phyloP scores from a whole-genome alignment of 1,284 basidiomycete species.

The Stereum hirsutum region DNA sequence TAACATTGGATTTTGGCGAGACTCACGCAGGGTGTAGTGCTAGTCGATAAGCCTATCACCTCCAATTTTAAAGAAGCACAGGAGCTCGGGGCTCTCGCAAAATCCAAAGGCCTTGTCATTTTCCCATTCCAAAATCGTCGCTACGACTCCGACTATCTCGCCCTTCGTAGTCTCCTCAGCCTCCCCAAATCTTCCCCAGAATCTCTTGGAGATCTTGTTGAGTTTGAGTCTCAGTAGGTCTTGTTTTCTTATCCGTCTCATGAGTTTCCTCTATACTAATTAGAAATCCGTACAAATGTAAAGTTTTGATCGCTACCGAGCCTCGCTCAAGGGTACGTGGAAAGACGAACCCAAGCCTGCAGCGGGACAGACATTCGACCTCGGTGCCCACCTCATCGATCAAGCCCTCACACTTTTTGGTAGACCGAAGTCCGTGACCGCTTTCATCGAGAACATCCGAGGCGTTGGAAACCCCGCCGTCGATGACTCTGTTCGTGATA shows the following conservation, averaged over 20 bases:
- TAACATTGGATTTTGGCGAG: neutral
- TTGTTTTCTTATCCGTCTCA: neutral
- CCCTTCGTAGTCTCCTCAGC: slow-evolving; percentile 57
- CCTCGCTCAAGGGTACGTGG: slow-evolving; percentile 60
- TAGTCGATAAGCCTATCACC: slow-evolving; percentile 82
- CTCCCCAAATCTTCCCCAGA: slow-evolving; percentile 40
- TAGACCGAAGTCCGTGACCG: slow-evolving; percentile 59
- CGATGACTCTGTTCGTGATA: slow-evolving; percentile 50
- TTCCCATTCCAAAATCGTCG: slow-evolving; percentile 79
- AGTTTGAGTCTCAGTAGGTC: slow-evolving; percentile 70
- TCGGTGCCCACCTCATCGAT: slow-evolving; percentile 69
- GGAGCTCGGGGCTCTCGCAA: slow-evolving; percentile 61
- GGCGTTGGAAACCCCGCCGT: slow-evolving; percentile 54
- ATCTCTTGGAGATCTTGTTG: slow-evolving; percentile 55
- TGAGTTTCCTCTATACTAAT: neutral
- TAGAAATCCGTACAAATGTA: no score
- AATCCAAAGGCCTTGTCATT: slow-evolving; percentile 55
- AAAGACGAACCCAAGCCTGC: slow-evolving; percentile 50
- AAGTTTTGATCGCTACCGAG: slow-evolving; percentile 74
- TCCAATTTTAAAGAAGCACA: slow-evolving; percentile 56
- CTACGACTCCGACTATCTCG: slow-evolving; percentile 79
- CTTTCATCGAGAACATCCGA: slow-evolving; percentile 60
- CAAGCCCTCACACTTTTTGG: slow-evolving; percentile 76
- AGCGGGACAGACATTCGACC: slow-evolving; percentile 51
- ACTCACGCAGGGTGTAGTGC: slow-evolving; percentile 29